Conservation (phyloP, 108 stramenopile genomes). For the Mediolabrus comicus region DNA sequence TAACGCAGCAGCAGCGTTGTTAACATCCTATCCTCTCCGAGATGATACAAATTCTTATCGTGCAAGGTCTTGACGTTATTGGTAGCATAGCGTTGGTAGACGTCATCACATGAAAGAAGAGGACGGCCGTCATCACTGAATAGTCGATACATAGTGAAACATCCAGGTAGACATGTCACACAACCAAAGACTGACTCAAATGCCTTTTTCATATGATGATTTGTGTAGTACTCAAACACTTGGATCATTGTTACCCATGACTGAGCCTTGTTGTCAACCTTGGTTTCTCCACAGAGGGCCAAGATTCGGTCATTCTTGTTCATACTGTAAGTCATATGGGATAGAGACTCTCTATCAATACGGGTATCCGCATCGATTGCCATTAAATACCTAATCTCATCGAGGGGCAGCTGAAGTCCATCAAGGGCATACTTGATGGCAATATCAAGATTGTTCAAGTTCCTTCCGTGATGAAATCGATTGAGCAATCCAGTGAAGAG, state of each 20-base stretch:
- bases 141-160: constrained; percentile 64
- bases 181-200: constrained; percentile 66
- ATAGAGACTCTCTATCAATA: constrained; percentile 44
- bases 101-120: constrained; percentile 46
- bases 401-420: constrained; percentile 40
- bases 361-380: constrained; percentile 65
- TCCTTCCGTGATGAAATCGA: constrained; percentile 51
- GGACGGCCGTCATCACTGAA: constrained; percentile 52
- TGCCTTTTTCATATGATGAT: constrained; percentile 61
- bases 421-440: constrained; percentile 53
- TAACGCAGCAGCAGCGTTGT: constrained; percentile 43
- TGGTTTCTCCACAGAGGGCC: constrained; percentile 62
- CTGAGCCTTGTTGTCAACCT: constrained; percentile 61
- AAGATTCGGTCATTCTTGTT: constrained; percentile 51
- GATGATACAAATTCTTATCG: constrained; percentile 51
- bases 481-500: constrained; percentile 53
- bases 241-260: constrained; percentile 65
- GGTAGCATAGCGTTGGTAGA: constrained; percentile 36
- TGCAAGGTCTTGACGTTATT: constrained; percentile 49
- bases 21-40: constrained; percentile 52
- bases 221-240: constrained; percentile 64
- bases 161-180: constrained; percentile 62
- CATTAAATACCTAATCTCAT: constrained; percentile 56
- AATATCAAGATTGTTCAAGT: constrained; percentile 46
- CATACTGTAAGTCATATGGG: constrained; percentile 55